These are phyloP conservation scores for Debaryomycetaceae sp. DNA, from an alignment of 1,139 yeast species.

Conservation along the genomic window DNA sequence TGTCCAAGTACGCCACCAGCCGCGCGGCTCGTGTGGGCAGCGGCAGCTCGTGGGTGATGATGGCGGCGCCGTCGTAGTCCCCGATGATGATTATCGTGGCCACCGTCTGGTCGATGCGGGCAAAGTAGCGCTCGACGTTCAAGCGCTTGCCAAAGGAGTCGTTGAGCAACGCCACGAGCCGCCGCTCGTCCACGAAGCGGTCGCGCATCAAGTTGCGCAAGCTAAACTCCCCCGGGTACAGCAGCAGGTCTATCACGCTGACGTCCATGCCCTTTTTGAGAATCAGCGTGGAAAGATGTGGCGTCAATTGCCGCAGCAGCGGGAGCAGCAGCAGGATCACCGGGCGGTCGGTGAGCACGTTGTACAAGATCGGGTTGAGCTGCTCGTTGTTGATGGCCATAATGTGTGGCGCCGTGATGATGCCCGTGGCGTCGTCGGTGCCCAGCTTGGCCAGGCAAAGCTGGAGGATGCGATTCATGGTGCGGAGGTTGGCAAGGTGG, in stretches of 20 bases:
- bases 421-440: conserved; percentile 42
- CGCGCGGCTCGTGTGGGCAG: conserved; percentile 12
- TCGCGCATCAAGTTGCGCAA: conserved; percentile 40
- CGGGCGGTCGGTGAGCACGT: conserved; percentile 86
- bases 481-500: conserved; percentile 51
- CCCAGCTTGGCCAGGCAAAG: conserved; percentile 26
- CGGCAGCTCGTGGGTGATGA: conserved; percentile 69
- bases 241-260: conserved; percentile 37
- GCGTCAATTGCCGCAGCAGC: conserved; percentile 59
- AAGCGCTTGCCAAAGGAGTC: conserved; percentile 73
- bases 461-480: conserved; percentile 45
- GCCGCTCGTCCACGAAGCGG: conserved; percentile 50
- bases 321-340: conserved; percentile 92
- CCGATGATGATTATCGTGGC: conserved; percentile 85
- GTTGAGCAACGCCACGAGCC: conserved; percentile 60
- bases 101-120: conserved; percentile 58
- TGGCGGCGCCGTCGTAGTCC: conserved; percentile 93
- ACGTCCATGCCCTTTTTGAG: conserved; percentile 76
- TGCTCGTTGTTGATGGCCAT: conserved; percentile 42
- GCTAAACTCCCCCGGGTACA: conserved; percentile 32
- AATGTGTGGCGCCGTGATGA: conserved; percentile 40
- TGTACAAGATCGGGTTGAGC: conserved; percentile 79
- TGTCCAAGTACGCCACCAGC: conserved; percentile 72
- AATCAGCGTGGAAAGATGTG: conserved; percentile 70
- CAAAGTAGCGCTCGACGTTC: conserved; percentile 60